phyloP scores from a whole-genome alignment of 495 filamentous ascomycete species.

The Neurospora discreta region DNA sequence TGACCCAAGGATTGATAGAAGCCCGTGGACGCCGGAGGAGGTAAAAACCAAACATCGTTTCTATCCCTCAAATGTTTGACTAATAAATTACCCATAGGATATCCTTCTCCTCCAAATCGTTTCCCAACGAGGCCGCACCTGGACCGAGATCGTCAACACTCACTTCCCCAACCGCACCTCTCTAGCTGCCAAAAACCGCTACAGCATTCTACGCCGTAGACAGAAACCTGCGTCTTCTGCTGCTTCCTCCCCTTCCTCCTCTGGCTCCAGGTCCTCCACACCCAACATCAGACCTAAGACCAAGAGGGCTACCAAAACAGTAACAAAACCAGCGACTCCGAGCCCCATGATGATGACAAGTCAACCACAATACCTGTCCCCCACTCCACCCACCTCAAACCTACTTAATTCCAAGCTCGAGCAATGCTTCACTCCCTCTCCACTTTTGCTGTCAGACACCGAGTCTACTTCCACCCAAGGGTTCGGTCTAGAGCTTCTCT shows the following conservation, averaged over 20 bases:
- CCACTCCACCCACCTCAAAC: not conserved
- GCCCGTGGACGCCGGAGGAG: conserved; percentile 22
- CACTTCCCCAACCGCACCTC: conserved; percentile 26
- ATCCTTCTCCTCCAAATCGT: conserved; percentile 17
- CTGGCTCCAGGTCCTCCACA: not conserved
- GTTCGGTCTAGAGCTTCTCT: not conserved
- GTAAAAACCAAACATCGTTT: not conserved
- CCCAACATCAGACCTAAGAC: not conserved
- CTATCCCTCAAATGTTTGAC: not conserved
- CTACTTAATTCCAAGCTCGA: not conserved
- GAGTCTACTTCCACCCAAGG: not conserved
- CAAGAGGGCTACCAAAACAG: not conserved
- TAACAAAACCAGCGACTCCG: not conserved
- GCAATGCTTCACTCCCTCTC: not conserved
- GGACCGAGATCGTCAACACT: conserved; percentile 24
- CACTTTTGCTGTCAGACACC: not conserved
- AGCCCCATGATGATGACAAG: not conserved
- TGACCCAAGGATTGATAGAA: conserved; percentile 22
- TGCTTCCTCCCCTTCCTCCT: not conserved
- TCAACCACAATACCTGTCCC: not conserved
- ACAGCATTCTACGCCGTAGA: conserved; percentile 19
- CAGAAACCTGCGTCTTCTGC: conserved; percentile 1
- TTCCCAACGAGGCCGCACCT: conserved; percentile 20
- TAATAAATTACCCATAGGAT: conserved; percentile 12
- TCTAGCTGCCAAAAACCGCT: conserved; percentile 27